These are phyloP conservation scores for Nakazawaea ishiwadae DNA, from an alignment of 805 yeast genomes.

Conservation along the genomic window DNA sequence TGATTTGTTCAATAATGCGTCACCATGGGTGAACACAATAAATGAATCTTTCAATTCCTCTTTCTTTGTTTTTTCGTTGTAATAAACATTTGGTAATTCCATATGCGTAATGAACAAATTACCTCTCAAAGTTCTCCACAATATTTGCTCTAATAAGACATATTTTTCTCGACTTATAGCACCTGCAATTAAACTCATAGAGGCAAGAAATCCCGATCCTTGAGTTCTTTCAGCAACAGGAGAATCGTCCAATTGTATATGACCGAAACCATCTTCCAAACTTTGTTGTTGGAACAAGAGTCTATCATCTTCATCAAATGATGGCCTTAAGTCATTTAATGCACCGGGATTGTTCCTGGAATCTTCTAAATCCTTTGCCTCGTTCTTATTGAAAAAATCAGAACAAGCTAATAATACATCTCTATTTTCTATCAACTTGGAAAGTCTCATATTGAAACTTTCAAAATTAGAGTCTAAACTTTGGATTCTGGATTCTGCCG, in stretches of 20 bases:
- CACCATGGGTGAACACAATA: slow-evolving; percentile 89
- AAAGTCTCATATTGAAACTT: slow-evolving; percentile 51
- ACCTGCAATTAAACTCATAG: slow-evolving; percentile 63
- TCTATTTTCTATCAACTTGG: slow-evolving; percentile 64
- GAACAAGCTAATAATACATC: slow-evolving; percentile 40
- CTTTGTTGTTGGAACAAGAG: slow-evolving; percentile 21
- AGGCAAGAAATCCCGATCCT: slow-evolving; percentile 20
- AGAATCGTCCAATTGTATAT: slow-evolving; percentile 25
- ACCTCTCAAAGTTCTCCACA: slow-evolving; percentile 93
- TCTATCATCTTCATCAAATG: slow-evolving; percentile 22
- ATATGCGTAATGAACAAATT: slow-evolving; percentile 76
- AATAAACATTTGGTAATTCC: slow-evolving; percentile 64
- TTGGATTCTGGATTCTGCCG: slow-evolving; percentile 65
- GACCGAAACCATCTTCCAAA: slow-evolving; percentile 19
- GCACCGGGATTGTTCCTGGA: slow-evolving; percentile 18
- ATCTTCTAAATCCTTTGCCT: slow-evolving; percentile 25
- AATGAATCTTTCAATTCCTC: slow-evolving; percentile 72
- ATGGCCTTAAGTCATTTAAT: slow-evolving; percentile 21
- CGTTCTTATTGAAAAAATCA: slow-evolving; percentile 26
- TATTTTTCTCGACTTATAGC: slow-evolving; percentile 71
- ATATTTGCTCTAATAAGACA: slow-evolving; percentile 68
- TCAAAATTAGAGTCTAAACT: slow-evolving; percentile 70
- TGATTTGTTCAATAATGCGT: slow-evolving; percentile 61
- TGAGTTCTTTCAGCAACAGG: slow-evolving; percentile 16
- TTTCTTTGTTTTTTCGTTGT: slow-evolving; percentile 52